phyloP scores from a whole-genome alignment of 2,329 filamentous ascomycete species.

The Aureobasidium sp. region DNA sequence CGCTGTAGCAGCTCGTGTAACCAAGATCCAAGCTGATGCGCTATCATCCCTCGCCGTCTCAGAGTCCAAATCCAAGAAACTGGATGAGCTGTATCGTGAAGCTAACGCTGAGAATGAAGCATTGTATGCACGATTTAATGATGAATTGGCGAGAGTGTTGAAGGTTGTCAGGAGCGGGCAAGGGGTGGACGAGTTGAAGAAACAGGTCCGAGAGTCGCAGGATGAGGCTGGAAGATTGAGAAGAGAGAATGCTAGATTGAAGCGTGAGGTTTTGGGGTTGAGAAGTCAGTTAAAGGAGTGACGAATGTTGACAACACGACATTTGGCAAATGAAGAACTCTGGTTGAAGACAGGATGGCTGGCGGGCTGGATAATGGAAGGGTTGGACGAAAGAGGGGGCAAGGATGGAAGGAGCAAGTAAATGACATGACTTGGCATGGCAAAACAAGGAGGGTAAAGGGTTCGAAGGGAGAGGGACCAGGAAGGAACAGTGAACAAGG shows the following conservation, averaged over 20 bases:
- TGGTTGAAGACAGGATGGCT: neutral
- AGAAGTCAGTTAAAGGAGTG: constrained; percentile 40
- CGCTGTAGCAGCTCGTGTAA: constrained; percentile 54
- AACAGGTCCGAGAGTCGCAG: constrained; percentile 60
- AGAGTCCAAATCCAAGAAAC: constrained; percentile 69
- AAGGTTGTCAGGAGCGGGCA: constrained; percentile 66
- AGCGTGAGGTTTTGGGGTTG: constrained; percentile 68
- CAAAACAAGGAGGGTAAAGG: neutral
- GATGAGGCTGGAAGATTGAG: constrained; percentile 71
- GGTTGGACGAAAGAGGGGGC: neutral
- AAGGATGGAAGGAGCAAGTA: neutral
- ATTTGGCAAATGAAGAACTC: too few relatives aligned
- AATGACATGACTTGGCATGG: neutral
- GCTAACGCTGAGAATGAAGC: constrained; percentile 85
- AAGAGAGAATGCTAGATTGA: constrained; percentile 78
- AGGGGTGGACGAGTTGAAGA: constrained; percentile 69
- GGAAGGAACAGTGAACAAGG: neutral
- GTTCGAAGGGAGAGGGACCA: neutral
- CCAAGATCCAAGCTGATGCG: constrained; percentile 60
- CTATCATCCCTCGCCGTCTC: constrained; percentile 62
- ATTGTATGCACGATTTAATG: constrained; percentile 84
- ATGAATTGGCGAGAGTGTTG: constrained; percentile 77
- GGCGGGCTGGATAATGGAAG: neutral
- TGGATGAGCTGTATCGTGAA: constrained; percentile 85
- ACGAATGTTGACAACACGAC: neutral